Conservation (phyloP, 148 eudicot genomes). For the Polygonum maritimum region DNA sequence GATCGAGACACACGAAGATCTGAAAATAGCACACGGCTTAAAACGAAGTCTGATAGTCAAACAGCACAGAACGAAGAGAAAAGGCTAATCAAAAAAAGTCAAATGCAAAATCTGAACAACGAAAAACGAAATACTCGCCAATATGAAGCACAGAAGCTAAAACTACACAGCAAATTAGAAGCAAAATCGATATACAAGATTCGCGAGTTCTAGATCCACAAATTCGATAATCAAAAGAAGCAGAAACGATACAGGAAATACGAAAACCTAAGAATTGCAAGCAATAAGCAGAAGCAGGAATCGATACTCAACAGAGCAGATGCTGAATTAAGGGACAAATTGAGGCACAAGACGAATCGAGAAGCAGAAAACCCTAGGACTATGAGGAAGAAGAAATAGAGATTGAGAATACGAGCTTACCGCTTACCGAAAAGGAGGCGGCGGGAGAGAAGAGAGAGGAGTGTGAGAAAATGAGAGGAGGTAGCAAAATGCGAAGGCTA, state of each 20-base stretch:
- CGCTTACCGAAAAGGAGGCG: slow-evolving; percentile 4
- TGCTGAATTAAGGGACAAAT: neutral
- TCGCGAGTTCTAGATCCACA: neutral
- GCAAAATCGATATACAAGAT: neutral
- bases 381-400: neutral
- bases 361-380: neutral
- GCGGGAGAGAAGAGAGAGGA: neutral
- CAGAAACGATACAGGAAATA: neutral
- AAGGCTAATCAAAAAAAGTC: neutral
- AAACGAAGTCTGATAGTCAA: neutral
- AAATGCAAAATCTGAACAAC: neutral
- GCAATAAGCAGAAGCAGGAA: neutral
- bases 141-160: neutral
- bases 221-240: neutral
- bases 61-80: neutral
- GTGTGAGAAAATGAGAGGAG: neutral
- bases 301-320: neutral
- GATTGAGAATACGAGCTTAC: neutral
- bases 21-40: neutral
- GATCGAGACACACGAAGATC: neutral
- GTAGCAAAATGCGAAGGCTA: neutral
- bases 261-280: neutral
- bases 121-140: neutral
- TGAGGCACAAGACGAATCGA: neutral
- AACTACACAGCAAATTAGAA: neutral